Base-by-base conservation (phyloP, 2,329 filamentous ascomycete species). In the Fusarium tuaranense region DNA sequence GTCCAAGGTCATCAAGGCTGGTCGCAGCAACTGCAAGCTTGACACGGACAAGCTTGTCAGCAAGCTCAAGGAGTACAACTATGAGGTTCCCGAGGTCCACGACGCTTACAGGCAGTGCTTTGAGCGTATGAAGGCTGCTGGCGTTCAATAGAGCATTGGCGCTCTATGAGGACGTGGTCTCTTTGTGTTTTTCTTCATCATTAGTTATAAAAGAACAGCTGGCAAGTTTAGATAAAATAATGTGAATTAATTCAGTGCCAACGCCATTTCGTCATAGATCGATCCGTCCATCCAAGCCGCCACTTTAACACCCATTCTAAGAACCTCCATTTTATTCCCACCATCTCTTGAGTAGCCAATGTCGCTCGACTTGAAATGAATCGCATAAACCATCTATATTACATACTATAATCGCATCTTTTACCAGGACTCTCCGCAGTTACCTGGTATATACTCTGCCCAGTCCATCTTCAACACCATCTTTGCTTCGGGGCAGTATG, bases 1-100 rank as follows among this genome's bases (percentile, higher is more conserved):
- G 83, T 84, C 89, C 76, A 90, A 90, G 83, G 89, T 93, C 46
- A 90, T 93, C 83, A 92, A 91, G 84, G 91, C 91, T 16, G 91
- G 88, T 55, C 87, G 91, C 68, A 91, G 88, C 81, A 93, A 93
- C 82, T 93, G 91, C 83, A 84, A 88, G 82, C 83, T 93, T 57
- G 91, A 93, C 80, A 88, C 88, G 16, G 87, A 86, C 22, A 93
- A 92, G 83, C 83, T 93, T 70, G 86, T 86, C 72, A 86, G 81
- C 63, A 92, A 91, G 84, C 84, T 92, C 67, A 86, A 84, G 77
- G 87, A 90, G 82, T 92, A 91, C 79, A 84, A 84, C 16, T 88
- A 87, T 77, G 84, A 87, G 72, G 84, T 93, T 32, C 89, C 89
- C 9, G 90, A 92, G 83, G 84, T 93, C 53, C 89, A 92, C 76